Conservation (phyloP, 148 eudicot species). For the Fagopyrum esculentum region DNA sequence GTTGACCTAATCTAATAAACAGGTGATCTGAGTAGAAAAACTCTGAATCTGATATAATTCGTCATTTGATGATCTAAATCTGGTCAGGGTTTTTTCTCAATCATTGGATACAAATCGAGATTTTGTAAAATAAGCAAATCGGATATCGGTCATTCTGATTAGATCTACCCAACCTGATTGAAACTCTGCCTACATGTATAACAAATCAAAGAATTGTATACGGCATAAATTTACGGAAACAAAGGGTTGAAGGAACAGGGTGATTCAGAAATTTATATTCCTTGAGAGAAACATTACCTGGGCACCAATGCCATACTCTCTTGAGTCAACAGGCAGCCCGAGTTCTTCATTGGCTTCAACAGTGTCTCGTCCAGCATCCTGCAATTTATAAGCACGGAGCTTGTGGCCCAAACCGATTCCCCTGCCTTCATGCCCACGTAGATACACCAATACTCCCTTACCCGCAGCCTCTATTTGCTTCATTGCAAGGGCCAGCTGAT, state of each 20-base stretch:
- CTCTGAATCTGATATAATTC: no score
- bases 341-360: conserved; percentile 22
- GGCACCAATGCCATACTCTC: conserved; percentile 21
- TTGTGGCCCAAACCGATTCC: conserved; percentile 23
- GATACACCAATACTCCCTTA: conserved; percentile 17
- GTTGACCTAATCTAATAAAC: background rate
- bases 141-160: no score
- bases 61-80: no score
- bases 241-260: background rate
- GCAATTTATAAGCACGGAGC: conserved; percentile 18
- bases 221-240: background rate
- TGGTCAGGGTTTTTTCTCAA: no score
- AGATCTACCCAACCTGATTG: background rate
- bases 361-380: conserved; percentile 20
- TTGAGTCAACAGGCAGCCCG: conserved; percentile 19
- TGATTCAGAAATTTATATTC: background rate
- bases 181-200: background rate
- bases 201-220: background rate
- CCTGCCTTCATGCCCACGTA: conserved; percentile 21
- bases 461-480: conserved; percentile 17
- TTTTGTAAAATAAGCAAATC: no score
- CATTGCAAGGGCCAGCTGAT: conserved; percentile 22
- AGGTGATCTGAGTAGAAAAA: no score
- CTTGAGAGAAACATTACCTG: conserved; percentile 14
- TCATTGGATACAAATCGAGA: no score